Percentiles rank a stretch among this genome's conserved stretches.
Evolutionary conservation across 2,329 filamentous ascomycete genomes (phyloP).

Genomic region (Fusarium phyllophilum): DNA sequence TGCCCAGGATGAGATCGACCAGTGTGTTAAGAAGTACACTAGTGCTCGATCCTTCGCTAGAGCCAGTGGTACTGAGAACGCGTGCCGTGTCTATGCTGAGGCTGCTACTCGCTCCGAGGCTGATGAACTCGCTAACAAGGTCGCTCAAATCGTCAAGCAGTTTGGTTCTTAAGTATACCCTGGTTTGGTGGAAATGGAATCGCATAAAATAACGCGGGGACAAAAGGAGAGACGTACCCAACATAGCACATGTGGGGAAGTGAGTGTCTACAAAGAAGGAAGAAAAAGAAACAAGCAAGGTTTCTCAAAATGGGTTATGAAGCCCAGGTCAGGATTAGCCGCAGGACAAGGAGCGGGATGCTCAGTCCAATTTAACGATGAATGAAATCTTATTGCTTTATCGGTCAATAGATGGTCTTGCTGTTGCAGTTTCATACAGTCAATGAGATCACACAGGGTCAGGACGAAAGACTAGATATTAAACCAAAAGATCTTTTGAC

Average conservation of each 20-base stretch:
- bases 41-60: slow-evolving; percentile 90
- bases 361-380: slow-evolving; percentile 26
- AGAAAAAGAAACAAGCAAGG: slow-evolving; percentile 5
- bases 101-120: slow-evolving; percentile 89
- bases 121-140: slow-evolving; percentile 87
- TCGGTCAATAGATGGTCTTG: background rate
- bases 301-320: slow-evolving; percentile 13
- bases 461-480: slow-evolving; percentile 2
- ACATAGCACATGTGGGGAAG: slow-evolving; percentile 1
- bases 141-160: slow-evolving; percentile 78
- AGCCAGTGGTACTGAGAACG: slow-evolving; percentile 95
- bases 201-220: slow-evolving; percentile 21
- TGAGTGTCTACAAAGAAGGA: background rate
- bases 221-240: background rate
- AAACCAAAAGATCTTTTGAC: slow-evolving; percentile 45
- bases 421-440: background rate
- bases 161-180: slow-evolving; percentile 49
- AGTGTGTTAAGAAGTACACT: slow-evolving; percentile 88
- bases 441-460: background rate
- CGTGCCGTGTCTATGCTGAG: slow-evolving; percentile 94
- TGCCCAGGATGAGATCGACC: slow-evolving; percentile 87
- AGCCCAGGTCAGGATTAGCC: slow-evolving; percentile 16
- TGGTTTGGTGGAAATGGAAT: background rate
- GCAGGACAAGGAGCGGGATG: slow-evolving; percentile 3
- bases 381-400: slow-evolving; percentile 31